A percentile compares a stretch with the other conserved stretches of the same genome.
Evolutionary conservation across 768 basidiomycete genomes (phyloP).

Genomic region (Rhodotorula graminis): DNA sequence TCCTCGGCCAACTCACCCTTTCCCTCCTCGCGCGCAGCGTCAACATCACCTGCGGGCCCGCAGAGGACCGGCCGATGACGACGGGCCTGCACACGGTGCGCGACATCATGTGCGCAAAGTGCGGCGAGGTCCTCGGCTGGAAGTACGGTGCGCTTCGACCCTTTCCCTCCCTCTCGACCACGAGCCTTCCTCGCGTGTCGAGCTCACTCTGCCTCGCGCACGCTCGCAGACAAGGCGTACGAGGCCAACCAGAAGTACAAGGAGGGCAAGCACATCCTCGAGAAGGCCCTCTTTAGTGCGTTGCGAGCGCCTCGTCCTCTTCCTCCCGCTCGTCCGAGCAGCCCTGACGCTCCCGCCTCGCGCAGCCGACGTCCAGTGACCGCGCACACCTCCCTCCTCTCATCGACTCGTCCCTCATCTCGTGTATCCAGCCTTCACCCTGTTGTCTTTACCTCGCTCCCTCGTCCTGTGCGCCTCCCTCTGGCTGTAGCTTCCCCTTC

Average conservation of each 20-base stretch:
- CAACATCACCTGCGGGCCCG: conserved; percentile 83
- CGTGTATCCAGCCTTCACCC: background rate
- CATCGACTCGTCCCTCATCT: too few relatives aligned
- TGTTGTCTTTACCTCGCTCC: background rate
- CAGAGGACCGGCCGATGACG: conserved; percentile 89
- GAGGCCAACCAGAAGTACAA: conserved; percentile 92
- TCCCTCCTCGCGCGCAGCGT: conserved; percentile 58
- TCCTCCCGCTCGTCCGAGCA: background rate
- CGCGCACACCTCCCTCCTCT: background rate
- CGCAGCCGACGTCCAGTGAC: conserved; percentile 3
- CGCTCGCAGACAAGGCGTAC: conserved; percentile 77
- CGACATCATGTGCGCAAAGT: conserved; percentile 91
- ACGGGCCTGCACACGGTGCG: conserved; percentile 94
- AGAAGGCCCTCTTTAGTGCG: conserved; percentile 48
- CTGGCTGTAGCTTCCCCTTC: background rate
- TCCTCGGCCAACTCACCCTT: background rate
- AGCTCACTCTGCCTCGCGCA: background rate
- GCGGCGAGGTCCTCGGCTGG: conserved; percentile 82
- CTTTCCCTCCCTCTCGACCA: conserved; percentile 17
- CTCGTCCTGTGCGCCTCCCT: background rate
- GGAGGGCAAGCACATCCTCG: conserved; percentile 96
- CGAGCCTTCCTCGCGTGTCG: background rate
- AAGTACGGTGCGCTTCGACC: conserved; percentile 68
- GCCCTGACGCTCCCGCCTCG: too few relatives aligned
- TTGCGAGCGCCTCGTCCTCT: conserved; percentile 16